Conservation (phyloP, 345 rosid species). For the Melaleuca alternifolia region DNA sequence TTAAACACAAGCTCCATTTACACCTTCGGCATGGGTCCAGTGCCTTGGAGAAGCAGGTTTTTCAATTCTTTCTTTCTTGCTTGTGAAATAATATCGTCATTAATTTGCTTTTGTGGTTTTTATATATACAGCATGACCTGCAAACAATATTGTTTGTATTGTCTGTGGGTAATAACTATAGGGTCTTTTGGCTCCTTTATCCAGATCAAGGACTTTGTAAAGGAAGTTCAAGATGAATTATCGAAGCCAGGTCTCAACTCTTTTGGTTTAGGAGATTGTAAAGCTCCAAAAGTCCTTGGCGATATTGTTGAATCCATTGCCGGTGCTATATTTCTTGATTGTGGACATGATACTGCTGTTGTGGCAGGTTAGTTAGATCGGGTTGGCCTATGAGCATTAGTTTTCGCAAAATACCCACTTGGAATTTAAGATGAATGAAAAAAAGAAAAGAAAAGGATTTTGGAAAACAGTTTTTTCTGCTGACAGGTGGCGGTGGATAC, state of each 20-base stretch:
- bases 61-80: slow-evolving; percentile 2
- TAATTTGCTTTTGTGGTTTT: not conserved
- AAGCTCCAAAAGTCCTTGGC: slow-evolving; percentile 98
- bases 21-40: slow-evolving; percentile 94
- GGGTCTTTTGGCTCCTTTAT: slow-evolving; percentile 1
- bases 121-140: not conserved
- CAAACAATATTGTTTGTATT: not conserved
- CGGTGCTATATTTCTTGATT: slow-evolving; percentile 94
- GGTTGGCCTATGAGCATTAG: not conserved
- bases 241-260: slow-evolving; percentile 88
- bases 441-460: too few species aligned
- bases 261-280: slow-evolving; percentile 97
- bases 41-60: slow-evolving; percentile 96
- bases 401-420: not conserved
- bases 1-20: slow-evolving; percentile 83
- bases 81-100: not conserved
- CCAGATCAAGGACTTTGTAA: slow-evolving; percentile 92
- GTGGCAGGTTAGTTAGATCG: slow-evolving; percentile 73
- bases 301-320: slow-evolving; percentile 96
- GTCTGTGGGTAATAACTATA: not conserved
- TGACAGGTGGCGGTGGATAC: not conserved
- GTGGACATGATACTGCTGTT: slow-evolving; percentile 55
- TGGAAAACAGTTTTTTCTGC: not conserved
- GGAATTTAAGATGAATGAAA: not conserved
- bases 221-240: slow-evolving; percentile 71